phyloP scores from a whole-genome alignment of 495 filamentous ascomycete species.

The Penicillium crystallinum region DNA sequence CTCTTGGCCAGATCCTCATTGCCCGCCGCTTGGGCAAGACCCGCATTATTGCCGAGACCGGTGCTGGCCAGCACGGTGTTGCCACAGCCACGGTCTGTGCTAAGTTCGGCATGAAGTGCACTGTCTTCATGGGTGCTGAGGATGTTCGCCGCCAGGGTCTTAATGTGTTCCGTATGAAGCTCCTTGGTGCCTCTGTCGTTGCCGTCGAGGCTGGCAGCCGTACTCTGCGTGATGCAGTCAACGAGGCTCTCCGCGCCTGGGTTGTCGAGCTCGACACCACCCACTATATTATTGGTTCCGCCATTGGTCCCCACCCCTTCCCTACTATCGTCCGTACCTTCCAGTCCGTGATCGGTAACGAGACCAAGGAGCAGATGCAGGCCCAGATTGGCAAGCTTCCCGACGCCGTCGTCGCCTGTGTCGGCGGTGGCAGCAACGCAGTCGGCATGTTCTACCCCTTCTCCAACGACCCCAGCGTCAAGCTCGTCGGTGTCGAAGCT shows the following conservation, averaged over 20 bases:
- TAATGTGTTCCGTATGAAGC: slow-evolving; percentile 93
- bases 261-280: slow-evolving; percentile 84
- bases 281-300: slow-evolving; percentile 94
- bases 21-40: slow-evolving; percentile 83
- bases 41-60: slow-evolving; percentile 95
- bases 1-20: slow-evolving; percentile 82
- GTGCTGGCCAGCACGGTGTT: slow-evolving; percentile 94
- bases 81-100: slow-evolving; percentile 93
- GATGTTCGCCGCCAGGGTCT: slow-evolving; percentile 93
- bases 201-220: slow-evolving; percentile 80
- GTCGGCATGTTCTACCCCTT: slow-evolving; percentile 97
- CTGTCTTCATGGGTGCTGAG: slow-evolving; percentile 93
- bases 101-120: slow-evolving; percentile 94
- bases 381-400: slow-evolving; percentile 75
- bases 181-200: slow-evolving; percentile 84
- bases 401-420: slow-evolving; percentile 93
- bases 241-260: slow-evolving; percentile 89
- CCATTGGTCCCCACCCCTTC: slow-evolving; percentile 94
- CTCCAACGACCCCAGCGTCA: slow-evolving; percentile 74
- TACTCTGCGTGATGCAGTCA: slow-evolving; percentile 89
- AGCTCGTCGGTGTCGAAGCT: slow-evolving; percentile 89
- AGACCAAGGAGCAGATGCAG: slow-evolving; percentile 86
- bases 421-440: slow-evolving; percentile 88
- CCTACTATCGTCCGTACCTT: slow-evolving; percentile 95
- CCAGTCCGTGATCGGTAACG: slow-evolving; percentile 88